Evolutionary conservation across 176 grass and related monocot genomes (phyloP).

Genomic region (Phoenix dactylifera): DNA sequence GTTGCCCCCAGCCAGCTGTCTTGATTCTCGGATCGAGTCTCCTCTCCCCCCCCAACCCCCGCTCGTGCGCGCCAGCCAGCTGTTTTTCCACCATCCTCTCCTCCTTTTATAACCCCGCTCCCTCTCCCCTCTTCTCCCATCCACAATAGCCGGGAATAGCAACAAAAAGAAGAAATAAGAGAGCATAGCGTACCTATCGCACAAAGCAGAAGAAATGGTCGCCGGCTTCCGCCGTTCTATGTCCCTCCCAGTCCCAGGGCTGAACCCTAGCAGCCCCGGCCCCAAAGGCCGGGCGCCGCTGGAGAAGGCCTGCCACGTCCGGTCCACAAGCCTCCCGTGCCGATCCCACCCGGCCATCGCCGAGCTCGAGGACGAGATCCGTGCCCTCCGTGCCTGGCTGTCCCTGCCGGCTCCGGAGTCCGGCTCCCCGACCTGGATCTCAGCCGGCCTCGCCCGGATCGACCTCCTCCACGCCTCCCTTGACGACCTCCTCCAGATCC

Average conservation of each 20-base stretch:
- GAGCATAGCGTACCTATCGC: background rate
- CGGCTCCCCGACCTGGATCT: background rate
- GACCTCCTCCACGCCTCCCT: constrained; percentile 42
- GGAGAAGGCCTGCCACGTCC: constrained; percentile 15
- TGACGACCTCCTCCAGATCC: constrained; percentile 34
- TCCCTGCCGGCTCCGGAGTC: constrained; percentile 9
- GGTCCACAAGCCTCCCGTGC: constrained; percentile 50
- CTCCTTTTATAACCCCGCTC: constrained; percentile 17
- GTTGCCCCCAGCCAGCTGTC: background rate
- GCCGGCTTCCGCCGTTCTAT: constrained; percentile 52
- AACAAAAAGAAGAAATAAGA: background rate
- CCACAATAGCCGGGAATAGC: background rate
- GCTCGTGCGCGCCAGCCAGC: constrained; percentile 7
- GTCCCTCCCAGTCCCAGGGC: constrained; percentile 42
- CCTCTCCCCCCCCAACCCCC: constrained; percentile 10
- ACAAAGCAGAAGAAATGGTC: constrained; percentile 28
- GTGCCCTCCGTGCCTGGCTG: constrained; percentile 40
- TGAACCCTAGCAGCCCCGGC: background rate
- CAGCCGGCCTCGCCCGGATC: constrained; percentile 30
- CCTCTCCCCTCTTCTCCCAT: background rate
- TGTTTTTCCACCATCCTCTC: background rate
- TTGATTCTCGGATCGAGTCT: constrained; percentile 38
- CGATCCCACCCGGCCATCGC: constrained; percentile 50
- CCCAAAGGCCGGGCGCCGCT: background rate
- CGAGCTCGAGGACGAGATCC: constrained; percentile 44